These are phyloP conservation scores for Haplosporangium sp. DNA, from an alignment of 371 early-diverging fungal species.

Conservation along the genomic window DNA sequence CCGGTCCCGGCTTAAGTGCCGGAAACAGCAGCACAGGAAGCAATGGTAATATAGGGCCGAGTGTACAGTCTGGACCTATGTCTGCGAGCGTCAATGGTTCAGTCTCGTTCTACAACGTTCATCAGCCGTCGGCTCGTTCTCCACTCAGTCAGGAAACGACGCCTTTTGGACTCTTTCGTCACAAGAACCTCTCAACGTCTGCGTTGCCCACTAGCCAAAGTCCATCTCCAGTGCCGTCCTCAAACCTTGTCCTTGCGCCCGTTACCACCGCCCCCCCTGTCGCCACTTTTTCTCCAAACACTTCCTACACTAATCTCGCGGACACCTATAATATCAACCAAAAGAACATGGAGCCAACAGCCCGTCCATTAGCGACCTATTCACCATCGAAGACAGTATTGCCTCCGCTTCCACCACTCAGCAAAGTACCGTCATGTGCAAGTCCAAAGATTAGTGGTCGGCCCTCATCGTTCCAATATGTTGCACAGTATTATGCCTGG, in stretches of 20 bases:
- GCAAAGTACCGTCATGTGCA: constrained; percentile 23
- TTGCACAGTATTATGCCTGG: constrained; percentile 51
- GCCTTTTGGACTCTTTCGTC: constrained; percentile 53
- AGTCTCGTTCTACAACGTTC: constrained; percentile 38
- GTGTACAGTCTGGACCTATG: background rate
- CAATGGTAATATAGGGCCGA: constrained; percentile 6
- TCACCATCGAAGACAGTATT: constrained; percentile 37
- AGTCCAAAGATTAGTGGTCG: constrained; percentile 40
- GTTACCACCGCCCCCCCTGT: constrained; percentile 21
- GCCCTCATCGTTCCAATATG: constrained; percentile 45
- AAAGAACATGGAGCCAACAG: constrained; percentile 14
- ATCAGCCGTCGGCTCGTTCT: constrained; percentile 52
- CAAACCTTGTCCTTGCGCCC: constrained; percentile 29
- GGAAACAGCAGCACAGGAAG: constrained; percentile 13
- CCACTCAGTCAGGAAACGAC: constrained; percentile 54
- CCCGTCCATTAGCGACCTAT: constrained; percentile 10
- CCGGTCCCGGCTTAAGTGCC: constrained; percentile 16
- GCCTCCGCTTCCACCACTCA: constrained; percentile 34
- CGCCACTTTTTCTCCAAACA: constrained; percentile 31
- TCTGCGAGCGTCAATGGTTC: constrained; percentile 5
- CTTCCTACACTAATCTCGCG: constrained; percentile 40
- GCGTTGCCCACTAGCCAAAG: constrained; percentile 34
- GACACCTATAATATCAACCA: constrained; percentile 19
- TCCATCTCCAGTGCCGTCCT: constrained; percentile 26
- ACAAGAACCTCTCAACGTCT: constrained; percentile 53